Conservation (phyloP, 371 early-diverging fungal species). For the Rhizopus stolonifer region DNA sequence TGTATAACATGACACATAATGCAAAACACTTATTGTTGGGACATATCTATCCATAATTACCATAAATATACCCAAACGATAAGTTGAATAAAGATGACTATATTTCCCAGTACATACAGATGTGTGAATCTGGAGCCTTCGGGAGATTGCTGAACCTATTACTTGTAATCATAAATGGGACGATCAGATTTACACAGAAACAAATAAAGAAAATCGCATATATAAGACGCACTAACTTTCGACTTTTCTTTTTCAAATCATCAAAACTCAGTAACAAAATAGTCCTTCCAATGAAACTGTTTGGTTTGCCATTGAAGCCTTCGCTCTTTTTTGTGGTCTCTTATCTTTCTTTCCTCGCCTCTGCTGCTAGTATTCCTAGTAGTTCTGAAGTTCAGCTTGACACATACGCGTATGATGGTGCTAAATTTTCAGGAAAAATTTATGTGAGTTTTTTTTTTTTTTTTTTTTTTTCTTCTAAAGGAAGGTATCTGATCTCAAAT, state of each 20-base stretch:
- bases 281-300: not conserved
- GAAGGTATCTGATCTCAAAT: not conserved
- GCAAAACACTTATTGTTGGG: not conserved
- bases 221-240: not conserved
- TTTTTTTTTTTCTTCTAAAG: no score
- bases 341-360: conserved; percentile 3
- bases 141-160: no score
- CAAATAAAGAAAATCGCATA: not conserved
- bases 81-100: not conserved
- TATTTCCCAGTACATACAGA: no score
- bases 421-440: conserved; percentile 26
- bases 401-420: conserved; percentile 18
- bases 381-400: conserved; percentile 19
- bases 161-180: no score
- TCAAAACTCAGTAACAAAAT: not conserved
- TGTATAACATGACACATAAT: not conserved
- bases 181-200: no score
- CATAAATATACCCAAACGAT: not conserved
- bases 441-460: no score
- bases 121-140: no score
- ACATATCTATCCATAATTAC: not conserved
- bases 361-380: conserved; percentile 16
- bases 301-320: not conserved
- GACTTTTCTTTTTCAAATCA: not conserved
- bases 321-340: not conserved